Conservation (phyloP, 139 green algal genomes). For the Tetradesmus lagerheimii region DNA sequence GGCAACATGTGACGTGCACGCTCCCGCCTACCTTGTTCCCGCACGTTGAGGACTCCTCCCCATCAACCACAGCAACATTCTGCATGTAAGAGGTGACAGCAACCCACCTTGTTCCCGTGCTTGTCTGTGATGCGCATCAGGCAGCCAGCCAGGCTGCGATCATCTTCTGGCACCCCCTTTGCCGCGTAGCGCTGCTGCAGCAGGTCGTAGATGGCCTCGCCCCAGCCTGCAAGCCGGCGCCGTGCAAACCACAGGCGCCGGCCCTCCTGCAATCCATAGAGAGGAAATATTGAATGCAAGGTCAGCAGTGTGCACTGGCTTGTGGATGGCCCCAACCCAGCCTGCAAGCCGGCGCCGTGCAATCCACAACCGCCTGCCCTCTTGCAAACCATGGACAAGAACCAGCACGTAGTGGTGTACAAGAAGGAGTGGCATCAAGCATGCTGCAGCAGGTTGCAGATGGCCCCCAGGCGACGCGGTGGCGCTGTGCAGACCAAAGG, state of each 20-base stretch:
- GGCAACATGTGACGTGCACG: no score
- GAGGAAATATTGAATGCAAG: no score
- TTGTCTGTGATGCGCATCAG: constrained; percentile 33
- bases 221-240: not conserved
- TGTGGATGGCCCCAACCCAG: not conserved
- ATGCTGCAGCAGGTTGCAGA: not conserved
- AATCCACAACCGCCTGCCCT: not conserved
- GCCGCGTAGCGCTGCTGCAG: constrained; percentile 12
- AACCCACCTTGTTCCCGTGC: not conserved
- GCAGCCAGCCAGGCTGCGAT: constrained; percentile 31
- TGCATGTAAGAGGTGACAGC: not conserved
- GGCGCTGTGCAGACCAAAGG: not conserved
- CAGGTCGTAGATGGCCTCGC: constrained; percentile 8
- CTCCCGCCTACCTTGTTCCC: not conserved
- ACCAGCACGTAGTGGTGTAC: no score
- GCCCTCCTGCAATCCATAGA: not conserved
- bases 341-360: constrained; percentile 17
- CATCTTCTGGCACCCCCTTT: not conserved
- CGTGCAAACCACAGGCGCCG: constrained; percentile 1
- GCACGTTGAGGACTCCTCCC: no score
- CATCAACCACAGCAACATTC: not conserved
- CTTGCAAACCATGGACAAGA: not conserved
- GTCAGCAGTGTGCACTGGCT: constrained; percentile 28
- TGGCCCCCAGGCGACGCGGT: not conserved
- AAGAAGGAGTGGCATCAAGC: no score